Conservation (phyloP, 208 protist species). For the Sergeia podlipaevii region DNA sequence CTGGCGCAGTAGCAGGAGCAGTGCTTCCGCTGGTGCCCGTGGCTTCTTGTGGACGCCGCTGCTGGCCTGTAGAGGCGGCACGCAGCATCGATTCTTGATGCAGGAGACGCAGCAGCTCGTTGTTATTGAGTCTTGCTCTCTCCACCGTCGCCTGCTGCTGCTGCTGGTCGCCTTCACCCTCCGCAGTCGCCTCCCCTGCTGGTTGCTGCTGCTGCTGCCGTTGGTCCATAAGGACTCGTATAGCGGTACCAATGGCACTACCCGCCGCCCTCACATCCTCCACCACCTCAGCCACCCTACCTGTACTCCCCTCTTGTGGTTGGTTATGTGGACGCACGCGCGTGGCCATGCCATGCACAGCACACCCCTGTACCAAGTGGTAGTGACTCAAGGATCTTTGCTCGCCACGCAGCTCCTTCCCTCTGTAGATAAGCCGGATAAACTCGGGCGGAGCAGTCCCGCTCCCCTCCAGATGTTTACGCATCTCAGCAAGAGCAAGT, state of each 20-base stretch:
- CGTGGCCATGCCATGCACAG: conserved; percentile 7
- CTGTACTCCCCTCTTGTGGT: background rate
- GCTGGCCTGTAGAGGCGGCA: background rate
- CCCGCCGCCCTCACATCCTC: background rate
- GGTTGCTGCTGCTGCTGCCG: background rate
- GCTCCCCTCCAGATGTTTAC: background rate
- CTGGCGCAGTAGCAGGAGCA: too few species aligned
- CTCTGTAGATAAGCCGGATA: conserved; percentile 17
- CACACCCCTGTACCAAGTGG: background rate
- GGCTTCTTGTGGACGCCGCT: background rate
- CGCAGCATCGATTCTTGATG: conserved; percentile 6
- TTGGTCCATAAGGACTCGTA: background rate
- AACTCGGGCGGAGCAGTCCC: background rate
- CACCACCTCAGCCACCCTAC: background rate
- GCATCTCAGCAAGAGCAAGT: background rate
- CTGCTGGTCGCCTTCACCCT: background rate
- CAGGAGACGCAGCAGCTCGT: conserved; percentile 1
- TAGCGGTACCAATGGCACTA: background rate
- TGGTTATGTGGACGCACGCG: background rate
- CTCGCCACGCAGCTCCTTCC: conserved; percentile 11
- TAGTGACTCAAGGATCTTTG: background rate
- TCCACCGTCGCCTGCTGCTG: background rate
- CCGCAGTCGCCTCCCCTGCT: background rate
- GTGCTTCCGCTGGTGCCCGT: too few species aligned
- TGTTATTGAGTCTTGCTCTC: background rate